A percentile compares a stretch with the other conserved stretches of the same genome.
These are phyloP conservation scores for Triadica sebifera DNA, from an alignment of 345 rosid species.

Conservation along the genomic window DNA sequence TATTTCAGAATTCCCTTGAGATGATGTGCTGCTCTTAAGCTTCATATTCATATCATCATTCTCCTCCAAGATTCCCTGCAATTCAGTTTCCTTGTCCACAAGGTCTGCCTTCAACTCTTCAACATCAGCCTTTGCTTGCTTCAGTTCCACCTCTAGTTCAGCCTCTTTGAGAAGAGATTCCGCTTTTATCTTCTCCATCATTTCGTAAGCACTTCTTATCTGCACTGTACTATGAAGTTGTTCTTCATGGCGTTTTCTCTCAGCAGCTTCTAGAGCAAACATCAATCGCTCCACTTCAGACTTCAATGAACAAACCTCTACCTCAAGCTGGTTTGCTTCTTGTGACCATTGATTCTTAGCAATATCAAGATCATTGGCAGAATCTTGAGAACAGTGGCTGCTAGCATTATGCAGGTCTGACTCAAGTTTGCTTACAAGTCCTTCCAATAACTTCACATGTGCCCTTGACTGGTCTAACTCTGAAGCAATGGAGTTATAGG, in stretches of 20 bases:
- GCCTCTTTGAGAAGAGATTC: slow-evolving; percentile 48
- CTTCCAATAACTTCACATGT: slow-evolving; percentile 53
- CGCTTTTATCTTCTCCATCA: slow-evolving; percentile 52
- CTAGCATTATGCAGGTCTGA: slow-evolving; percentile 21
- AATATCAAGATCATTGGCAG: slow-evolving; percentile 27
- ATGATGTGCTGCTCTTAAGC: slow-evolving; percentile 32
- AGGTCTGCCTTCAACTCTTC: slow-evolving; percentile 72
- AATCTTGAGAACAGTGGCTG: slow-evolving; percentile 4
- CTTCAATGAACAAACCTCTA: slow-evolving; percentile 48
- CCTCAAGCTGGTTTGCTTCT: slow-evolving; percentile 44
- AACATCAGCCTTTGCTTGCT: slow-evolving; percentile 43
- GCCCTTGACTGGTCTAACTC: slow-evolving; percentile 71
- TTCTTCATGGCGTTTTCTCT: slow-evolving; percentile 53
- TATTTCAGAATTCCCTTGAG: slow-evolving; percentile 31
- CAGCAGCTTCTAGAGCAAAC: slow-evolving; percentile 53
- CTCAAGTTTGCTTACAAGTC: slow-evolving; percentile 51
- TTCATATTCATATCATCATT: slow-evolving; percentile 56
- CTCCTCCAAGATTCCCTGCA: slow-evolving; percentile 76
- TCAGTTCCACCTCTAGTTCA: slow-evolving; percentile 55
- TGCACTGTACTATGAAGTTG: slow-evolving; percentile 68
- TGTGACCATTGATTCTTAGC: slow-evolving; percentile 23
- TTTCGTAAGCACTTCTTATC: slow-evolving; percentile 72
- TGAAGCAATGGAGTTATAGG: slow-evolving; percentile 43
- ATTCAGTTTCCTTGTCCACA: slow-evolving; percentile 85
- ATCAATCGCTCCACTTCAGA: slow-evolving; percentile 55